phyloP scores from a whole-genome alignment of 1,284 basidiomycete genomes.

The Paramarasmius palmivorus region DNA sequence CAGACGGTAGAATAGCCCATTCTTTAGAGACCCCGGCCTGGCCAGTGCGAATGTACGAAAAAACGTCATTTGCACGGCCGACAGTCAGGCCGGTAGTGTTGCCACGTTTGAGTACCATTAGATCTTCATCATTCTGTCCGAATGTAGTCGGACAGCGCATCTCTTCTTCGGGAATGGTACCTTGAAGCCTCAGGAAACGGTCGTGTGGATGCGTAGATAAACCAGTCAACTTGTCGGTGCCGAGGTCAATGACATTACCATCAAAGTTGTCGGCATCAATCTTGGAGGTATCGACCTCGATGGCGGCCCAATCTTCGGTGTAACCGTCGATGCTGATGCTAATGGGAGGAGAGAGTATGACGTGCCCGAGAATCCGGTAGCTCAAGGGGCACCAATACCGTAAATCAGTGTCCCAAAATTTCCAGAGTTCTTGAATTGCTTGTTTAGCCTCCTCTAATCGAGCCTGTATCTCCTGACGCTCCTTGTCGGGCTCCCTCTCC shows the following conservation, averaged over 20 bases:
- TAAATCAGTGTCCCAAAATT: not conserved
- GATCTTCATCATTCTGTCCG: slow-evolving; percentile 17
- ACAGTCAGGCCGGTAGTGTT: slow-evolving; percentile 27
- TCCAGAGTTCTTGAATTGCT: not conserved
- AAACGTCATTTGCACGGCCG: slow-evolving; percentile 24
- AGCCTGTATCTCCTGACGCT: no score
- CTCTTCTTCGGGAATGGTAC: slow-evolving; percentile 20
- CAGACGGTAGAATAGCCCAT: slow-evolving; percentile 11
- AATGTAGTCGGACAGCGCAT: slow-evolving; percentile 24
- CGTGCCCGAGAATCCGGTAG: slow-evolving; percentile 29
- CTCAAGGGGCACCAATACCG: not conserved
- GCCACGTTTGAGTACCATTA: slow-evolving; percentile 29
- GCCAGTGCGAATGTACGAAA: slow-evolving; percentile 23
- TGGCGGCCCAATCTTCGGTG: slow-evolving; percentile 30
- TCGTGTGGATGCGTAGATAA: slow-evolving; percentile 17
- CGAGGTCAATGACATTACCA: slow-evolving; percentile 25
- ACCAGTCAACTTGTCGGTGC: slow-evolving; percentile 12
- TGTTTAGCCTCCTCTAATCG: not conserved
- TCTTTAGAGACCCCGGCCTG: slow-evolving; percentile 8
- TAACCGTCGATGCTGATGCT: slow-evolving; percentile 16
- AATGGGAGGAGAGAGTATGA: slow-evolving; percentile 28
- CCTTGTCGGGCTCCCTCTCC: no score
- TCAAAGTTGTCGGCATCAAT: slow-evolving; percentile 19
- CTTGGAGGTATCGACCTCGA: slow-evolving; percentile 28
- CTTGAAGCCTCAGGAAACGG: slow-evolving; percentile 22